Conservation (phyloP, 73 alveolate genomes). For the Paraurostyla sp. region DNA sequence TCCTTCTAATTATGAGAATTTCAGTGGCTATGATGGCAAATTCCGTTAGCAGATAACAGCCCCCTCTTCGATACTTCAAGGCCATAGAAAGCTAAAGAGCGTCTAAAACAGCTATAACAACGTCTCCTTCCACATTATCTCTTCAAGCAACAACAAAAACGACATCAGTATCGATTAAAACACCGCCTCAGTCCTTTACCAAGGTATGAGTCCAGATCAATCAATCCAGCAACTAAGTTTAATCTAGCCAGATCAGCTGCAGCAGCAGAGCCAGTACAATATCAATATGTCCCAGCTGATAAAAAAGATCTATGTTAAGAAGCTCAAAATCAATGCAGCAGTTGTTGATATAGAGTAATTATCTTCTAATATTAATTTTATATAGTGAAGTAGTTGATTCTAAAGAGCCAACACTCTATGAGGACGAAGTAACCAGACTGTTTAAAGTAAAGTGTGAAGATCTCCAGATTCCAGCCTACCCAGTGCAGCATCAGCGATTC, state of each 20-base stretch:
- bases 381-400: conserved; percentile 23
- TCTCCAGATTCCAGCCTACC: conserved; percentile 21
- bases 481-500: conserved; percentile 12
- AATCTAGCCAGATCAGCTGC: not conserved
- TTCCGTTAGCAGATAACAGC: not conserved
- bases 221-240: not conserved
- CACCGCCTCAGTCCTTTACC: not conserved
- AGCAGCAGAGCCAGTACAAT: too few relatives aligned
- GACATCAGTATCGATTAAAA: not conserved
- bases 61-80: not conserved
- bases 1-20: not conserved
- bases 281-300: not conserved
- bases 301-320: not conserved
- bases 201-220: not conserved
- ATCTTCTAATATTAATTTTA: not conserved
- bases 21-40: not conserved
- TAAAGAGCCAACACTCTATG: conserved; percentile 23
- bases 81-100: conserved; percentile 43
- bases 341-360: conserved; percentile 48
- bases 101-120: not conserved
- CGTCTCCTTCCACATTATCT: not conserved
- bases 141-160: too few relatives aligned
- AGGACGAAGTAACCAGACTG: conserved; percentile 4
- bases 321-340: conserved; percentile 14
- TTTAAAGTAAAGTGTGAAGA: conserved; percentile 67